Evolutionary conservation across 306 rosid genomes (phyloP).

Genomic region (Ochetophila trinervis): DNA sequence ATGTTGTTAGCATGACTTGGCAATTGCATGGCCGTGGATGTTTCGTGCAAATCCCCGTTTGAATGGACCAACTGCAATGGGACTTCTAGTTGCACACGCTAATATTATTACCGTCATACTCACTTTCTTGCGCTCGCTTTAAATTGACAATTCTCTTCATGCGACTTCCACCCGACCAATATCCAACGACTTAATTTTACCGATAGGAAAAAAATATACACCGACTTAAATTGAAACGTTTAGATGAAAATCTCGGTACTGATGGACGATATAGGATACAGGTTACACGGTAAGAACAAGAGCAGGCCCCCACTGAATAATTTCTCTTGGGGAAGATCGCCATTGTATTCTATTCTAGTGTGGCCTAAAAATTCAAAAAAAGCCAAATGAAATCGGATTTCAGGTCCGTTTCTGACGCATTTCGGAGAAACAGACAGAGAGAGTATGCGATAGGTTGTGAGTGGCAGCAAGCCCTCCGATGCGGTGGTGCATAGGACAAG

Average conservation of each 20-base stretch:
- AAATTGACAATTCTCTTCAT: slow-evolving; percentile 6
- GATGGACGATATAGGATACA: neutral
- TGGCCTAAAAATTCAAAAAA: neutral
- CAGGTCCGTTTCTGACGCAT: slow-evolving; percentile 43
- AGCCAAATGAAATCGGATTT: slow-evolving; percentile 44
- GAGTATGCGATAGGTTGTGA: neutral
- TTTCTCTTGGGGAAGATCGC: neutral
- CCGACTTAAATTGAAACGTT: no score
- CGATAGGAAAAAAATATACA: no score
- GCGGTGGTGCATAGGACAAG: slow-evolving; percentile 16
- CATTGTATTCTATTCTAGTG: neutral
- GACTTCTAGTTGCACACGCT: slow-evolving; percentile 7
- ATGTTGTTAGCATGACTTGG: neutral
- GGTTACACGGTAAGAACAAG: slow-evolving; percentile 33
- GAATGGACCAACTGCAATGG: neutral
- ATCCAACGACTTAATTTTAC: neutral
- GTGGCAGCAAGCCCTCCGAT: neutral
- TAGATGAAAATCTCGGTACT: neutral
- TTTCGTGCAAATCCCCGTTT: neutral
- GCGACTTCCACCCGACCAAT: slow-evolving; percentile 7
- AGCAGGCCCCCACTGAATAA: slow-evolving; percentile 21
- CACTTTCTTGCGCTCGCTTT: neutral
- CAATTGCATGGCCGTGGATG: neutral
- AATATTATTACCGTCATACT: neutral
- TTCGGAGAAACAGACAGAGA: slow-evolving; percentile 3